Evolutionary conservation across 805 yeast species (phyloP), one percentile per base, ranked within the genome.

Genomic region (Saturnispora sanitii): DNA sequence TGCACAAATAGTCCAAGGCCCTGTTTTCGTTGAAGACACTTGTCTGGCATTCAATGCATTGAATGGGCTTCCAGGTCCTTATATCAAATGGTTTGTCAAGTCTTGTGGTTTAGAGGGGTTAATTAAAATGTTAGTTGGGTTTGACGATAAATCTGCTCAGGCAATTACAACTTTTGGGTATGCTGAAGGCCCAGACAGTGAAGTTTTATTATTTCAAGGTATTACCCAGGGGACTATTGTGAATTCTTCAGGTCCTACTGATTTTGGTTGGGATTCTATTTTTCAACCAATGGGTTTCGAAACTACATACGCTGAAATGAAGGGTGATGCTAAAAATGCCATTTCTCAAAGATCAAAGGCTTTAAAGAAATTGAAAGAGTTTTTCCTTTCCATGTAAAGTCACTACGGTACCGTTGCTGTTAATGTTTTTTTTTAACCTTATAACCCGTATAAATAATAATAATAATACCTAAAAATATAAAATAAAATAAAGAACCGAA

Each of bases 11-110:
- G 58, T 78, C 22, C 40, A 60, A 3, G 92, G 94, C 0, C 90
- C 97, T 0, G 96, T 86, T 0, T 68, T 92, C 43, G 96, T 88
- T 3, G 99, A 92, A 57, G 99, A 92, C 54, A 92, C 98, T 0
- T 88, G 95, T 38, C 71, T 92, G 30, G 84, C 82, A 4, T 92
- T 82, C 60, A 72, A 72, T 37, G 95, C 94, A 2, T 69, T 81
- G 55, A 78, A 82, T 39, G 68, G 70, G 46, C 70, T 92, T 37
- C 99, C 99, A 3, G 99, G 99, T 19, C 97, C 97, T 1, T 62
- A 61, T 41, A 72, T 74, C 61, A 90, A 90, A 61, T 90, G 98
- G 98, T 92, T 92, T 61, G 71, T 85, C 34, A 66, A 77, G 47
- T 62, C 73, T 12, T 58, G 88, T 49, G 96, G 96, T 0, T 69